phyloP scores from a whole-genome alignment of 805 yeast genomes.

The Ogataea polymorpha region DNA sequence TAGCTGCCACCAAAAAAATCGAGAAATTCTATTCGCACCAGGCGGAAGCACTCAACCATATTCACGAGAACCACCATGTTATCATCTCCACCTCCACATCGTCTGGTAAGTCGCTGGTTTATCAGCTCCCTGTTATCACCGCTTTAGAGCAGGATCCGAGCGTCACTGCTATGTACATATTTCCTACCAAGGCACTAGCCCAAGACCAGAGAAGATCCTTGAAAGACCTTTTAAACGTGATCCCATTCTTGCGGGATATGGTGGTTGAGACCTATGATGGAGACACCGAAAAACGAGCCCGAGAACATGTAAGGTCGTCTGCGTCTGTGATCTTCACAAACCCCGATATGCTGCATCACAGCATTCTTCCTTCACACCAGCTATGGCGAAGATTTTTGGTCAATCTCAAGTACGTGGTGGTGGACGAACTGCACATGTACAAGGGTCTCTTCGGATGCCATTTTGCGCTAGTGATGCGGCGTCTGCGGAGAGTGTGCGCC shows the following conservation, averaged over 20 bases:
- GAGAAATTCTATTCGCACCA: conserved; percentile 75
- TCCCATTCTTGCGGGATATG: conserved; percentile 44
- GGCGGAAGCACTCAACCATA: conserved; percentile 64
- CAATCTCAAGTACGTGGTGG: conserved; percentile 68
- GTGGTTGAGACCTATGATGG: conserved; percentile 88
- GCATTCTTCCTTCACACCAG: conserved; percentile 74
- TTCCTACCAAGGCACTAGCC: conserved; percentile 96
- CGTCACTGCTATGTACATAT: conserved; percentile 77
- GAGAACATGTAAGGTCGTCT: conserved; percentile 52
- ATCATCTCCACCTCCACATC: conserved; percentile 94
- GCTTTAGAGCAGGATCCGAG: conserved; percentile 40
- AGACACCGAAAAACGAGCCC: conserved; percentile 65
- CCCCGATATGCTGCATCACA: conserved; percentile 90
- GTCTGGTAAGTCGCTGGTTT: conserved; percentile 91
- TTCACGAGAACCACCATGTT: conserved; percentile 58
- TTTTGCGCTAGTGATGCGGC: conserved; percentile 78
- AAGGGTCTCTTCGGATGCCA: conserved; percentile 91
- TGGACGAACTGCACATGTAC: conserved; percentile 84
- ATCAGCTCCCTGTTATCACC: conserved; percentile 78
- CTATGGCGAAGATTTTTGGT: conserved; percentile 71
- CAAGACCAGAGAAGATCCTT: conserved; percentile 93
- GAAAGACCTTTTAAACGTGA: conserved; percentile 47
- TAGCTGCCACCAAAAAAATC: conserved; percentile 46
- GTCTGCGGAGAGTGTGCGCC: conserved; percentile 66
- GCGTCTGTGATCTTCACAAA: conserved; percentile 88